A percentile compares a stretch with the other conserved stretches of the same genome.
Conservation (phyloP, 495 filamentous ascomycete genomes). For the Aspergillus ostianus region DNA sequence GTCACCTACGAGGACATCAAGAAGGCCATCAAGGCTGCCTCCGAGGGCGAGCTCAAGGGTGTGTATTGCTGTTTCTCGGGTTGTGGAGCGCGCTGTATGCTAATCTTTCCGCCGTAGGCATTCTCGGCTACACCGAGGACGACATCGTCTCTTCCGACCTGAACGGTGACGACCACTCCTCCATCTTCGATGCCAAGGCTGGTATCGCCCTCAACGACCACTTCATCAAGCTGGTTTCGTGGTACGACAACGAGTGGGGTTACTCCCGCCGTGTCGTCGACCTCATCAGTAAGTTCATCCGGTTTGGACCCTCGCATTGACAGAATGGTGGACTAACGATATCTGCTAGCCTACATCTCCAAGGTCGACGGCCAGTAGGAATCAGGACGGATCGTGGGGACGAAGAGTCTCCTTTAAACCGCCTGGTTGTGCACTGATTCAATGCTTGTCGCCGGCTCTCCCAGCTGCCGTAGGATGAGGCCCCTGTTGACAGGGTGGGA, state of each 20-base stretch:
- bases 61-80: conserved; percentile 26
- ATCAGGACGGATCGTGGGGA: conserved; percentile 34
- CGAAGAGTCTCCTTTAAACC: conserved; percentile 37
- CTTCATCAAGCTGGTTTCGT: conserved; percentile 97
- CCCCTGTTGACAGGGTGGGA: conserved; percentile 11
- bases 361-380: conserved; percentile 70
- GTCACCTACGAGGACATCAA: conserved; percentile 95
- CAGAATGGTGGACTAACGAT: conserved; percentile 14
- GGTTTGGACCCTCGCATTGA: not conserved
- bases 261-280: conserved; percentile 99
- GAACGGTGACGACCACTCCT: conserved; percentile 87
- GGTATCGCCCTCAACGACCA: conserved; percentile 97
- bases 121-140: conserved; percentile 95
- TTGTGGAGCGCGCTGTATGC: not conserved
- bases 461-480: not conserved
- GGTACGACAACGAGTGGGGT: conserved; percentile 98
- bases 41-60: conserved; percentile 85
- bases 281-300: conserved; percentile 61
- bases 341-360: conserved; percentile 68
- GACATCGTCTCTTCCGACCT: conserved; percentile 92
- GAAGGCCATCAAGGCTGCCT: conserved; percentile 81
- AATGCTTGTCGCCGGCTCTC: not conserved
- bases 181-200: conserved; percentile 99
- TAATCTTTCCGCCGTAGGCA: conserved; percentile 52
- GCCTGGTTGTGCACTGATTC: conserved; percentile 9